These are phyloP conservation scores for Biscogniauxia sp. DNA, from an alignment of 2,329 filamentous ascomycete species.

Conservation along the genomic window DNA sequence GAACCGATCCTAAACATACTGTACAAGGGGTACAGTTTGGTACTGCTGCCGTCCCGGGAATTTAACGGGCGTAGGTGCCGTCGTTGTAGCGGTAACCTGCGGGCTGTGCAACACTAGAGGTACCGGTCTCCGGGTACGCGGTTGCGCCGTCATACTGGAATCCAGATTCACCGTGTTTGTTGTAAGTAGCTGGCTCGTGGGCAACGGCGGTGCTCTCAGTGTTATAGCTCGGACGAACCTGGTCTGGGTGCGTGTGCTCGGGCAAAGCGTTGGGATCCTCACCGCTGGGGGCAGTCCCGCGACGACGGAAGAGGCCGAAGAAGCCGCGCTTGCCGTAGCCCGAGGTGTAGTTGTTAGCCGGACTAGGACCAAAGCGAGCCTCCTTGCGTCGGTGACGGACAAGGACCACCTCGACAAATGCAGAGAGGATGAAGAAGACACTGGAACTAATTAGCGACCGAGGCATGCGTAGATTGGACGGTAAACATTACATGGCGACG, in stretches of 20 bases:
- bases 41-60: not conserved
- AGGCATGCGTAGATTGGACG: not conserved
- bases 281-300: slow-evolving; percentile 12
- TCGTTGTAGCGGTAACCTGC: slow-evolving; percentile 24
- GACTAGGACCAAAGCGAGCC: slow-evolving; percentile 38
- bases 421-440: slow-evolving; percentile 72
- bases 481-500: slow-evolving; percentile 61
- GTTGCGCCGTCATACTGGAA: slow-evolving; percentile 29
- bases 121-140: slow-evolving; percentile 28
- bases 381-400: slow-evolving; percentile 65
- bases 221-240: slow-evolving; percentile 36
- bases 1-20: slow-evolving; percentile 3
- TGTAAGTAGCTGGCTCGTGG: slow-evolving; percentile 19
- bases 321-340: slow-evolving; percentile 34
- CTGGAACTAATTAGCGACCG: slow-evolving; percentile 36
- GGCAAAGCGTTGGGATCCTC: slow-evolving; percentile 34
- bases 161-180: slow-evolving; percentile 31
- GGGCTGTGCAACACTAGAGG: slow-evolving; percentile 6
- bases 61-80: slow-evolving; percentile 4
- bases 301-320: slow-evolving; percentile 33
- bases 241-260: slow-evolving; percentile 33
- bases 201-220: slow-evolving; percentile 36
- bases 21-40: not conserved
- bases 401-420: slow-evolving; percentile 65
- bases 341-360: slow-evolving; percentile 40